Evolutionary conservation across 1,139 yeast species (phyloP).

Genomic region (Scheffersomyces insectosa): DNA sequence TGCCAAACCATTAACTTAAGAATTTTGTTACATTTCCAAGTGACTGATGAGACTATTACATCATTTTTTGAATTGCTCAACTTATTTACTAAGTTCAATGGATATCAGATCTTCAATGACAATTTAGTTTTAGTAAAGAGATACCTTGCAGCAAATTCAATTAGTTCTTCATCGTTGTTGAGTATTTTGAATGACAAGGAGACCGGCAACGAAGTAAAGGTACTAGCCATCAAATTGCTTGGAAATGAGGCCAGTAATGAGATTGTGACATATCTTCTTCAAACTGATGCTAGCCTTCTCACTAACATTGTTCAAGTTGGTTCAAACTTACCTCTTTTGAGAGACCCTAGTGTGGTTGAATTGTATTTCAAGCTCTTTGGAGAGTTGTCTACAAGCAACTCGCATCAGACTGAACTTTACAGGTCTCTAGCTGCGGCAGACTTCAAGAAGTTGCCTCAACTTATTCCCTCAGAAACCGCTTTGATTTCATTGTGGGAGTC

Average conservation of each 20-base stretch:
- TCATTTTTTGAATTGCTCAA: slow-evolving; percentile 33
- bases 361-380: slow-evolving; percentile 11
- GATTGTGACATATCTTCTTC: not conserved
- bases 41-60: slow-evolving; percentile 10
- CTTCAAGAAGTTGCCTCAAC: slow-evolving; percentile 4
- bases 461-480: slow-evolving; percentile 10
- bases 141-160: slow-evolving; percentile 15
- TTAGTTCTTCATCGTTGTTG: slow-evolving; percentile 2
- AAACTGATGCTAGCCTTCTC: not conserved
- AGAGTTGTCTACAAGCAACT: not conserved
- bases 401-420: slow-evolving; percentile 1
- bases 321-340: not conserved
- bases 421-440: slow-evolving; percentile 11
- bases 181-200: slow-evolving; percentile 4
- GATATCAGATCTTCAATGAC: slow-evolving; percentile 30
- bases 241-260: not conserved
- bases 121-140: slow-evolving; percentile 26
- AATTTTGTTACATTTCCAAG: slow-evolving; percentile 37
- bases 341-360: not conserved
- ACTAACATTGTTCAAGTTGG: not conserved
- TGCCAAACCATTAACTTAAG: slow-evolving; percentile 53
- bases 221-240: not conserved
- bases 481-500: slow-evolving; percentile 13
- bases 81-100: slow-evolving; percentile 47
- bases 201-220: not conserved